These are phyloP conservation scores for Ceratobasidium sp. DNA, from an alignment of 1,284 basidiomycete genomes.

Conservation along the genomic window DNA sequence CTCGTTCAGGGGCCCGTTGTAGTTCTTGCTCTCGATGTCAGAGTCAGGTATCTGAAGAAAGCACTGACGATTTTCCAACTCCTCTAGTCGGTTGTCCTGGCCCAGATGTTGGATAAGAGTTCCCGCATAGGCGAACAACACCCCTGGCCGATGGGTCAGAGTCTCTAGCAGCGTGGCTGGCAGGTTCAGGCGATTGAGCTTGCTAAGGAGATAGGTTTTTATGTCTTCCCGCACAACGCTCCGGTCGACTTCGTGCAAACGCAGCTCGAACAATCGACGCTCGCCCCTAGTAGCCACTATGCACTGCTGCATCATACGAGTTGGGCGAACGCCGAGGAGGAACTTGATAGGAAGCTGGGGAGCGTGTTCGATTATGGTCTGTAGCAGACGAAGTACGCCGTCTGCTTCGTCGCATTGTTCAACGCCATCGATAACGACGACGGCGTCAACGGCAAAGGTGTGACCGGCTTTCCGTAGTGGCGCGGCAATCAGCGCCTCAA, in stretches of 20 bases:
- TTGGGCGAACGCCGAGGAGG: neutral
- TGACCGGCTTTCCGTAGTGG: neutral
- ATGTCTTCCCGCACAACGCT: neutral
- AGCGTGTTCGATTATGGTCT: neutral
- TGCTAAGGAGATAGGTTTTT: neutral
- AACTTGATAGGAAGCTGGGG: neutral
- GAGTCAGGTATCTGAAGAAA: too few relatives aligned
- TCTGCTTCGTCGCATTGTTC: slow-evolving; percentile 3
- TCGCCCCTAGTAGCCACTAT: neutral
- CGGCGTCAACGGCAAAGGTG: neutral
- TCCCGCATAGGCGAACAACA: neutral
- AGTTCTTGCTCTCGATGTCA: too few relatives aligned
- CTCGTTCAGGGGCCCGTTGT: too few relatives aligned
- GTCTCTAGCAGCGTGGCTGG: neutral
- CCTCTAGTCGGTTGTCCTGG: too few relatives aligned
- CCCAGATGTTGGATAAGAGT: too few relatives aligned
- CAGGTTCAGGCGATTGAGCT: neutral
- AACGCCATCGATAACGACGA: slow-evolving; percentile 9
- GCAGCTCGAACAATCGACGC: neutral
- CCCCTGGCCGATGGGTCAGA: neutral
- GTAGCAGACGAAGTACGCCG: neutral
- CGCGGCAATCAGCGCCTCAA: neutral
- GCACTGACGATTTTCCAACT: too few relatives aligned
- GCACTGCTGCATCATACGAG: neutral
- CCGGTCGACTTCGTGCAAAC: neutral